phyloP scores from a whole-genome alignment of 176 grass and related monocot species.

The Calamus simplicifolius region DNA sequence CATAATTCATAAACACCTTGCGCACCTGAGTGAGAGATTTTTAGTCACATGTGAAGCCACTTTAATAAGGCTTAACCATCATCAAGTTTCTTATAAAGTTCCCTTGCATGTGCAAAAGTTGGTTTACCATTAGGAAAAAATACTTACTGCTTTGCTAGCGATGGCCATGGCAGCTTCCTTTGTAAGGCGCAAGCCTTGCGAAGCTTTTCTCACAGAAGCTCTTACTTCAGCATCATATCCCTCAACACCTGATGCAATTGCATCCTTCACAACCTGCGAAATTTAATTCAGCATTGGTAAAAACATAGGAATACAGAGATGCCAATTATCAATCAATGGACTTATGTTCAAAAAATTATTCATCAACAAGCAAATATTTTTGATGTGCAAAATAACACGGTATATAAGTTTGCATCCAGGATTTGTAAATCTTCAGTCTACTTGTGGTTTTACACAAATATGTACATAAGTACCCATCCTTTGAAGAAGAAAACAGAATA shows the following conservation, averaged over 20 bases:
- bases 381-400: too few species aligned
- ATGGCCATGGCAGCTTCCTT: conserved; percentile 80
- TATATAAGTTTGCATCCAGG: too few species aligned
- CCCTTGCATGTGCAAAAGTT: neutral
- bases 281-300: neutral
- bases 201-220: conserved; percentile 74
- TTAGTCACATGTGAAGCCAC: too few species aligned
- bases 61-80: neutral
- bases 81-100: neutral
- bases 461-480: too few species aligned
- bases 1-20: conserved; percentile 66
- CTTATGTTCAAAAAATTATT: too few species aligned
- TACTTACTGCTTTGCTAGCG: conserved; percentile 81
- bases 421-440: too few species aligned
- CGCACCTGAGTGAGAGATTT: conserved; percentile 48
- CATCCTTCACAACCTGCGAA: conserved; percentile 70
- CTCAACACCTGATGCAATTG: conserved; percentile 68
- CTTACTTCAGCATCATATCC: conserved; percentile 65
- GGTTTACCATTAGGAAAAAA: conserved; percentile 6
- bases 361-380: too few species aligned
- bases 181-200: conserved; percentile 69
- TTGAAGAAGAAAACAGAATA: too few species aligned
- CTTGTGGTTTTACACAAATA: too few species aligned
- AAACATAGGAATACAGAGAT: too few species aligned
- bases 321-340: too few species aligned